Evolutionary conservation across 2,329 filamentous ascomycete species (phyloP), one percentile per base, ranked within the genome.

Genomic region (Talaromyces sp.): DNA sequence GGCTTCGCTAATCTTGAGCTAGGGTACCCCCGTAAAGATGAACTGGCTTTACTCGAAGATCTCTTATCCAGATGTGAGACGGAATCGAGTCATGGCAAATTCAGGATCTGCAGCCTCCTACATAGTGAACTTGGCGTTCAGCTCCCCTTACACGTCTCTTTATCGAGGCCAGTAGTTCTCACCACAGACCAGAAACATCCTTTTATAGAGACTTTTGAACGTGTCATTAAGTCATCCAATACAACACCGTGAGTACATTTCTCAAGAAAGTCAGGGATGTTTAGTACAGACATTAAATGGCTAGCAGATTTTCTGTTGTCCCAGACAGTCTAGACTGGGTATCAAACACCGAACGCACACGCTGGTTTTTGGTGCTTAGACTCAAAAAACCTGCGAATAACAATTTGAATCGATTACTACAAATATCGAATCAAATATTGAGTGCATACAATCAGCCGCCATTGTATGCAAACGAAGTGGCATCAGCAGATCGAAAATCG

Each of bases 121-220:
- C 86, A 84, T 48, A 96, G 89, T 68, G 90, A 95, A 65, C 85
- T 97, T 0, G 90, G 88, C 65, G 87, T 88, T 6, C 88, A 90
- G 5, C 81, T 92, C 59, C 94, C 94, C 3, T 83, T 99, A 56
- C 95, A 99, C 77, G 88, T 99, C 72, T 97, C 93, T 70, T 84
- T 99, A 7, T 98, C 95, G 8, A 85, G 92, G 6, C 90, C 95
- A 0, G 81, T 98, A 60, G 84, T 88, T 13, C 85, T 99, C 37
- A 81, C 82, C 57, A 93, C 91, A 0, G 83, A 88, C n/a, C 83
- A 89, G 68, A 92, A 91, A 69, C 86, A 89, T 33, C 70, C 68
- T 0, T 97, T 97, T 73, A 79, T 90, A 5, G 77, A 84, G 4
- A 76, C 77, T 0, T 75, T 96, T 5, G 75, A 78, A 41, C 73